Percentiles rank a stretch among this genome's conserved stretches.
These are phyloP conservation scores for Avena sativa DNA, from an alignment of 176 grass and related monocot genomes.

Conservation along the genomic window DNA sequence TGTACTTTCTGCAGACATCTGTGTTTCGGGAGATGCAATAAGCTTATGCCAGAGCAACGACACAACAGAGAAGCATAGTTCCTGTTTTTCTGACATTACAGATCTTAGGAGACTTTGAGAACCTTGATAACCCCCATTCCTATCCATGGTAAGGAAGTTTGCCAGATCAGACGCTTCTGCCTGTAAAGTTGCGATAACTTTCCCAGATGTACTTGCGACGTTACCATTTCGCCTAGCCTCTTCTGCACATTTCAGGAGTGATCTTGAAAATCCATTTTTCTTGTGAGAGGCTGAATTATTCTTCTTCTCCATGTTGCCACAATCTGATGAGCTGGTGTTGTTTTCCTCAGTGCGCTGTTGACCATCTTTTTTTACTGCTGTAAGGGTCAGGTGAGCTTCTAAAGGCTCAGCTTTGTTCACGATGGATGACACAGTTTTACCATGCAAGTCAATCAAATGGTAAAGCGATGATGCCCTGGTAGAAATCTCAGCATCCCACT, in stretches of 20 bases:
- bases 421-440: conserved; percentile 94
- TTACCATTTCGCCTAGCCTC: conserved; percentile 52
- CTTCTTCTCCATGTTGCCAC: conserved; percentile 47
- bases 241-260: conserved; percentile 58
- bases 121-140: conserved; percentile 79
- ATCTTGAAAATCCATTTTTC: conserved; percentile 56
- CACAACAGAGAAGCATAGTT: conserved; percentile 95
- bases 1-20: conserved; percentile 99
- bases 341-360: conserved; percentile 49
- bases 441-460: conserved; percentile 95
- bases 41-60: conserved; percentile 96
- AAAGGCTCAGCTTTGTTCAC: conserved; percentile 98
- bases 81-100: conserved; percentile 92
- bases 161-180: conserved; percentile 93
- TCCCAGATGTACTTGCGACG: conserved; percentile 73
- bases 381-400: conserved; percentile 70
- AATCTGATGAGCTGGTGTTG: conserved; percentile 43
- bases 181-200: conserved; percentile 71
- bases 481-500: conserved; percentile 89
- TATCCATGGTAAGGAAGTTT: conserved; percentile 96
- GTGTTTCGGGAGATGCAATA: conserved; percentile 90
- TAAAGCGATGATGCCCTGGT: conserved; percentile 91
- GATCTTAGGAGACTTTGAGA: conserved; percentile 81
- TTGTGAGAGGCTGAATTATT: conserved; percentile 54
- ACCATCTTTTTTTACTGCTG: conserved; percentile 62